phyloP scores from a whole-genome alignment of 2,329 filamentous ascomycete genomes.

The Penicillium crustosum region DNA sequence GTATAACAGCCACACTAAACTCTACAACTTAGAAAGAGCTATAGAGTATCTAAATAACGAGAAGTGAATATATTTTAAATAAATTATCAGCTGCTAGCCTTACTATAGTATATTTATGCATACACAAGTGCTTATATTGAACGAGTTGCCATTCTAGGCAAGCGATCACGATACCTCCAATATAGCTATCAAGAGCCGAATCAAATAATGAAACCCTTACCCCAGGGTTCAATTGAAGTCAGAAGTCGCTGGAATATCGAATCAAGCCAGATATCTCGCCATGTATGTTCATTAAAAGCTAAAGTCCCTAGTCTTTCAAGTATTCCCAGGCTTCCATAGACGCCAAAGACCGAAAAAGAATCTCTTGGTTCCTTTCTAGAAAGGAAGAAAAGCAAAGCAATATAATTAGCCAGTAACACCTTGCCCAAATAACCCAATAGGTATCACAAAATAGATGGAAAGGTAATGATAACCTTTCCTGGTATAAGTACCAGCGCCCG shows the following conservation, averaged over 20 bases:
- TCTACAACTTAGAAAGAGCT: not conserved
- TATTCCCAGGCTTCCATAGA: not conserved
- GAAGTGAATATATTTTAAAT: not conserved
- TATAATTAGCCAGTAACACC: not conserved
- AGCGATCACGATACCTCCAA: not conserved
- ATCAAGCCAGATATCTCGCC: not conserved
- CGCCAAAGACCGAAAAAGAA: not conserved
- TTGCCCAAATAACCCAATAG: not conserved
- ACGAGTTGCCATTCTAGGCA: not conserved
- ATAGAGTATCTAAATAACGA: not conserved
- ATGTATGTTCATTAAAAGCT: not conserved
- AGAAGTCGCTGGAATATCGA: not conserved
- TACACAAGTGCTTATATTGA: not conserved
- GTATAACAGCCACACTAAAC: not conserved
- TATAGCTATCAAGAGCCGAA: not conserved
- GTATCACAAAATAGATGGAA: not conserved
- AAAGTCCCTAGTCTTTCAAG: not conserved
- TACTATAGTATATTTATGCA: not conserved
- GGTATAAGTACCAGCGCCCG: constrained; percentile 13
- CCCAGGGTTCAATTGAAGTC: not conserved
- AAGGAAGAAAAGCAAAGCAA: not conserved
- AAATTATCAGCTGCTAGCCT: not conserved
- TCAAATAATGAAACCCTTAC: not conserved
- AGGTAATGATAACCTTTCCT: not conserved
- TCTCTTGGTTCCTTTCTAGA: not conserved